Evolutionary conservation across 225 moss, liverwort and hornwort species (phyloP).

Genomic region (Pleurozium schreberi): DNA sequence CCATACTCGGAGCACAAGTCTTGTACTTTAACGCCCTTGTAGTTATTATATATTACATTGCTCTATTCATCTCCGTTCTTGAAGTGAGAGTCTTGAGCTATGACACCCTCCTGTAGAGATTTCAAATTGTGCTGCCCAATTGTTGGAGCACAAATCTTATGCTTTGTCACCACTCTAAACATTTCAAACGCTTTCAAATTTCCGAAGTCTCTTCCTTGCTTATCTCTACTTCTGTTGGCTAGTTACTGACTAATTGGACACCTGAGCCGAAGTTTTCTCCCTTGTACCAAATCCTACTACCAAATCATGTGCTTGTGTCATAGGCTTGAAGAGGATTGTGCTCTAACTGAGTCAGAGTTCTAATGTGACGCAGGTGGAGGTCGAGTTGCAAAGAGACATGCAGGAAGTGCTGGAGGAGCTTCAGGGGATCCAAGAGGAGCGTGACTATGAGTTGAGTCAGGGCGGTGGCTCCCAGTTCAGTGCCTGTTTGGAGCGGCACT

Average conservation of each 20-base stretch:
- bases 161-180: not conserved
- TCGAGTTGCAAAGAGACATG: conserved; percentile 25
- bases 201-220: not conserved
- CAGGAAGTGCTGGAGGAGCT: conserved; percentile 37
- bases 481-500: conserved; percentile 9
- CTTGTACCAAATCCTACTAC: not conserved
- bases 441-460: conserved; percentile 16
- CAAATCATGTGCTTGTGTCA: not conserved
- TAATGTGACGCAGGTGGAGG: conserved; percentile 15
- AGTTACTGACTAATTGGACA: not conserved
- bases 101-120: not conserved
- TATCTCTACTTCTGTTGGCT: no score
- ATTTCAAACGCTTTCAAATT: not conserved
- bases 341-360: not conserved
- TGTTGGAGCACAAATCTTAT: not conserved
- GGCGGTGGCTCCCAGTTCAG: conserved; percentile 19
- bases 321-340: not conserved
- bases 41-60: not conserved
- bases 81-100: not conserved
- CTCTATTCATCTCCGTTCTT: not conserved
- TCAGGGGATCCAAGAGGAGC: conserved; percentile 23
- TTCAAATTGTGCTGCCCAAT: not conserved
- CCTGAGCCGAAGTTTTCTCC: not conserved
- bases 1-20: not conserved
- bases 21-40: not conserved